These are phyloP conservation scores for Boletellus sp. DNA, from an alignment of 1,284 basidiomycete species.

Conservation along the genomic window DNA sequence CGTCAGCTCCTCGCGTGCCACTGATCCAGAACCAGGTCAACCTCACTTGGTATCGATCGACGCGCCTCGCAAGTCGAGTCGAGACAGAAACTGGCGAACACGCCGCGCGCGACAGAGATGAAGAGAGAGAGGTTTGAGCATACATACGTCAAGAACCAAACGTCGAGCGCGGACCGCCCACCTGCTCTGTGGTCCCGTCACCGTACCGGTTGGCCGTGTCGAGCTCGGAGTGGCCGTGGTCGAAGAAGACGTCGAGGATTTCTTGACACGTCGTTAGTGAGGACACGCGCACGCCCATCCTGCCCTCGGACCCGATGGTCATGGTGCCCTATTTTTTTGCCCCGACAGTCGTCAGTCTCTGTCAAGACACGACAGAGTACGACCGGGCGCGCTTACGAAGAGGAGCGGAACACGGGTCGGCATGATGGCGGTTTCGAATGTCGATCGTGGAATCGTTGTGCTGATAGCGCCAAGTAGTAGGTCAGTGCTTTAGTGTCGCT, in stretches of 20 bases:
- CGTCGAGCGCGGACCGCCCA: conserved; percentile 10
- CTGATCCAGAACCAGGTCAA: background rate
- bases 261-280: conserved; percentile 40
- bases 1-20: background rate
- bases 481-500: no score
- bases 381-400: conserved; percentile 27
- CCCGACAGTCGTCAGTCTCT: background rate
- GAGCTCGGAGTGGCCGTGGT: conserved; percentile 42
- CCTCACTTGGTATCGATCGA: conserved; percentile 50
- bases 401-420: conserved; percentile 37
- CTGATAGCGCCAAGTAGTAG: no score
- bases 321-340: conserved; percentile 41
- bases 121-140: no score
- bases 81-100: conserved; percentile 36
- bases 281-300: conserved; percentile 40
- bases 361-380: no score
- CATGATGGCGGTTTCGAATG: conserved; percentile 13
- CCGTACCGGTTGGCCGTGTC: conserved; percentile 51
- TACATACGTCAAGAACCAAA: no score
- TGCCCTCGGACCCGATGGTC: conserved; percentile 45
- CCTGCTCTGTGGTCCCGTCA: conserved; percentile 50
- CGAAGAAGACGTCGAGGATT: conserved; percentile 45
- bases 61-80: conserved; percentile 41
- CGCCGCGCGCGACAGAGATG: no score
- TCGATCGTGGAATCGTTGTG: background rate